These are phyloP conservation scores for Leccinum broughii DNA, from an alignment of 768 basidiomycete species.

Conservation along the genomic window DNA sequence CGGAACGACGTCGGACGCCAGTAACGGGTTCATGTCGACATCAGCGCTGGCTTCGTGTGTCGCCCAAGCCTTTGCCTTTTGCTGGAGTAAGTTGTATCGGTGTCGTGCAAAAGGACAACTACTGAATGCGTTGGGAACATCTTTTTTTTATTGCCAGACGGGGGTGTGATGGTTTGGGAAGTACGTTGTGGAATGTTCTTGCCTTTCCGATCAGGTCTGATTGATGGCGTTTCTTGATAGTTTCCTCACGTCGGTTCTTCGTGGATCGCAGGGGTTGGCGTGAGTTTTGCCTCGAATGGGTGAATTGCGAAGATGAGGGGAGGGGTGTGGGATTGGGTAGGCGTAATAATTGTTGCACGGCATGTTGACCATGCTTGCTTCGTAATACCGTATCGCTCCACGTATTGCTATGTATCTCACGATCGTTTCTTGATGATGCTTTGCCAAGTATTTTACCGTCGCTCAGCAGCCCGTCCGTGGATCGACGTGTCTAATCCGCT, in stretches of 20 bases:
- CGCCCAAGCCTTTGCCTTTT: constrained; percentile 36
- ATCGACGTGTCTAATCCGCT: too few species aligned
- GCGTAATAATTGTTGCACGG: neutral
- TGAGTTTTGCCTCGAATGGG: neutral
- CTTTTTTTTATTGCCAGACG: neutral
- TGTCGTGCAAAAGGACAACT: neutral
- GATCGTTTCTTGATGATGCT: neutral
- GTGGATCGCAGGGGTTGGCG: neutral
- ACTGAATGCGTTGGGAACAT: neutral
- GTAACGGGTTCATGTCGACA: constrained; percentile 55
- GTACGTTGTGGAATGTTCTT: neutral
- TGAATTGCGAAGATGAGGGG: neutral
- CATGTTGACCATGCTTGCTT: neutral
- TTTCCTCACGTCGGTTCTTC: neutral
- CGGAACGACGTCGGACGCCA: constrained; percentile 39
- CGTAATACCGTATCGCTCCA: neutral
- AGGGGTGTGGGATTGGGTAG: neutral
- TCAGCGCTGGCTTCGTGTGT: constrained; percentile 59
- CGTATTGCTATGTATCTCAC: neutral
- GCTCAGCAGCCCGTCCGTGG: neutral
- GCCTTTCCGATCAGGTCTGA: neutral
- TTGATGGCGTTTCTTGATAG: neutral
- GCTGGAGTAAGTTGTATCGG: constrained; percentile 1
- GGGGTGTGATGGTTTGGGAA: constrained; percentile 1
- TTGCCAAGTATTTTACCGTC: neutral